A percentile compares a stretch with the other conserved stretches of the same genome.
phyloP scores from a whole-genome alignment of 2,329 filamentous ascomycete genomes.

The Leptographium lundbergii region DNA sequence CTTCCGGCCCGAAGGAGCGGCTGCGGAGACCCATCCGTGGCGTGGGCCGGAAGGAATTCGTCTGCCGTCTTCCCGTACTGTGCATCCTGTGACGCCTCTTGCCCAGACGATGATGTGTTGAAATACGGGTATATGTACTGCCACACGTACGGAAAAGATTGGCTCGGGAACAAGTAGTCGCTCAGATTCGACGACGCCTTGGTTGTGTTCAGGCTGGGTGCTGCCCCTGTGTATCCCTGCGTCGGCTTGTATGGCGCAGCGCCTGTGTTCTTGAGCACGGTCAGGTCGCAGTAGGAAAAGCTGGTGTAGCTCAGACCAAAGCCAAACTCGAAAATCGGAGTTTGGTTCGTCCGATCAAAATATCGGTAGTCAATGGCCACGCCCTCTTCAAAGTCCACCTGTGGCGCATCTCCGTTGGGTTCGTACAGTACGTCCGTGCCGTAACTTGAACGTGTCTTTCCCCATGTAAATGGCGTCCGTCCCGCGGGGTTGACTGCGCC shows the following conservation, averaged over 20 bases:
- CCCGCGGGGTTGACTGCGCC: conserved; percentile 66
- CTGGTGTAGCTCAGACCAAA: conserved; percentile 71
- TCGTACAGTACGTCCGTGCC: conserved; percentile 53
- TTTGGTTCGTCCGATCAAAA: conserved; percentile 54
- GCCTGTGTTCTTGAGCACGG: conserved; percentile 34
- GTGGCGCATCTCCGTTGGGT: conserved; percentile 50
- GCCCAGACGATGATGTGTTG: conserved; percentile 44
- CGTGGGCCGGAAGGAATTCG: conserved; percentile 47
- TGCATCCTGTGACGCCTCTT: conserved; percentile 42
- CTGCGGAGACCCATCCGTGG: conserved; percentile 43
- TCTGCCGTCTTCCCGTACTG: conserved; percentile 46
- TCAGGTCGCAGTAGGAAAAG: conserved; percentile 60
- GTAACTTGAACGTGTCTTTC: conserved; percentile 52
- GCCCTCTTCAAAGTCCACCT: conserved; percentile 64
- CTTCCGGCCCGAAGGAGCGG: conserved; percentile 36
- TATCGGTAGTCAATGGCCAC: conserved; percentile 71
- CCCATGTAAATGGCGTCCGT: conserved; percentile 72
- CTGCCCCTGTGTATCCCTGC: conserved; percentile 44
- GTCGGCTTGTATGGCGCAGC: conserved; percentile 44
- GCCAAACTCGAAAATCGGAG: conserved; percentile 70
- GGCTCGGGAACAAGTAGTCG: conserved; percentile 56
- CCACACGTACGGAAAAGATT: conserved; percentile 35
- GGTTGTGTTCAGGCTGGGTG: conserved; percentile 48
- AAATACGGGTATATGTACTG: conserved; percentile 61
- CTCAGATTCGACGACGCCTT: conserved; percentile 47